Percentiles rank a stretch among this genome's conserved stretches.
phyloP scores from a whole-genome alignment of 257 asterid genomes.

The Ilex aquifolium region DNA sequence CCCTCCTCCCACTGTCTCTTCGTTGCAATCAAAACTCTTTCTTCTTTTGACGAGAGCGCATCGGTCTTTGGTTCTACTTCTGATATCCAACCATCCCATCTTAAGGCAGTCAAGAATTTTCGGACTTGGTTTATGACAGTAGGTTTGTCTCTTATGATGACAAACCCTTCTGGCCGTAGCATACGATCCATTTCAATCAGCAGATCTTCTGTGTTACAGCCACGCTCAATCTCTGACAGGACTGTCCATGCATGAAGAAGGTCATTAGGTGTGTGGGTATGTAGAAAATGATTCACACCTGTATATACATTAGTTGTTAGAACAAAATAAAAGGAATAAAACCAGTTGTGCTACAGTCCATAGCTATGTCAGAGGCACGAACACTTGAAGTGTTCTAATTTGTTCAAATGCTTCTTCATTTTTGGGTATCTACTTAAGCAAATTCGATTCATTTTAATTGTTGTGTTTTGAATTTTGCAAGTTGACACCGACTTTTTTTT shows the following conservation, averaged over 20 bases:
- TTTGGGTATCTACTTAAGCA: too few relatives aligned
- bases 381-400: too few relatives aligned
- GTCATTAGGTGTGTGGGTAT: conserved; percentile 91
- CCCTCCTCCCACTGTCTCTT: conserved; percentile 50
- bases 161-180: conserved; percentile 76
- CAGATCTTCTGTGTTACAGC: conserved; percentile 78
- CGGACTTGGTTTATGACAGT: conserved; percentile 40
- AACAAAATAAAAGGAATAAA: neutral
- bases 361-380: too few relatives aligned
- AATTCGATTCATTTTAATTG: too few relatives aligned
- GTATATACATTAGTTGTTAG: conserved; percentile 20
- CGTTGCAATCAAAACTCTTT: conserved; percentile 62
- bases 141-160: conserved; percentile 68
- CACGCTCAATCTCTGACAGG: conserved; percentile 58
- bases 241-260: conserved; percentile 81
- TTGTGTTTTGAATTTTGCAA: too few relatives aligned
- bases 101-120: conserved; percentile 55
- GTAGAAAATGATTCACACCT: conserved; percentile 98
- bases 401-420: too few relatives aligned
- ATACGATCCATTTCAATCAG: conserved; percentile 88
- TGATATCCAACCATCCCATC: conserved; percentile 82
- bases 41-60: conserved; percentile 50
- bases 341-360: too few relatives aligned
- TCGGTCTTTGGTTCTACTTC: conserved; percentile 70
- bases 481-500: too few relatives aligned